A percentile compares a stretch with the other conserved stretches of the same genome.
These are phyloP conservation scores for Dictyostelium brefeldianum DNA, from an alignment of 78 protist species.

Conservation along the genomic window DNA sequence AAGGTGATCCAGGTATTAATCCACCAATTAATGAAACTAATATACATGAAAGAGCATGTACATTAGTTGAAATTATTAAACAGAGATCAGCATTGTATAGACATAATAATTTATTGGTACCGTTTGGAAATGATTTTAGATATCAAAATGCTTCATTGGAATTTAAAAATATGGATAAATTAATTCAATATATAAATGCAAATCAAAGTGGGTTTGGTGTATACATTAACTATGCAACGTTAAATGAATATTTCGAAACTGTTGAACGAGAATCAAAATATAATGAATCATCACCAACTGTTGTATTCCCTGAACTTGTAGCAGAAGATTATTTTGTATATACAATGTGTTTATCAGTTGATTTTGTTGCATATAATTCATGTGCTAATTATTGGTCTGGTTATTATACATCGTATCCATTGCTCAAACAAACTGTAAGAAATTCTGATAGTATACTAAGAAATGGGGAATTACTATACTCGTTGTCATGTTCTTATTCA, in stretches of 20 bases:
- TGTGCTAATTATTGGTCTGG: constrained; percentile 75
- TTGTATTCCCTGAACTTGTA: not conserved
- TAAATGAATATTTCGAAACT: constrained; percentile 51
- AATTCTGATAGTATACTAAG: constrained; percentile 31
- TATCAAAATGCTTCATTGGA: constrained; percentile 46
- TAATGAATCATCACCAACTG: not conserved
- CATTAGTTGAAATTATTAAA: constrained; percentile 54
- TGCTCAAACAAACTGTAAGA: constrained; percentile 24
- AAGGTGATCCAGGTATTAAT: not conserved
- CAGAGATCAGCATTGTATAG: constrained; percentile 13
- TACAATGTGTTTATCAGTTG: constrained; percentile 23
- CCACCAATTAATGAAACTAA: constrained; percentile 69
- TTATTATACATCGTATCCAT: constrained; percentile 25
- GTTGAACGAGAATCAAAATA: not conserved
- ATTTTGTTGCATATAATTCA: constrained; percentile 27
- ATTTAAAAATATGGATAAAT: constrained; percentile 75
- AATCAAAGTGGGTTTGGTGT: not conserved
- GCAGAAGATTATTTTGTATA: constrained; percentile 23
- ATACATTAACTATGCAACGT: constrained; percentile 9
- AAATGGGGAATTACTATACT: constrained; percentile 13
- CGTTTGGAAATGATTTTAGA: constrained; percentile 78
- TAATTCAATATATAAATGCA: constrained; percentile 70
- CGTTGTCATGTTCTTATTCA: not conserved
- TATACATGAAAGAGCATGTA: constrained; percentile 44
- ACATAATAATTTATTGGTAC: constrained; percentile 69